These are phyloP conservation scores for Tricholoma sp. DNA, from an alignment of 768 basidiomycete species.

Conservation along the genomic window DNA sequence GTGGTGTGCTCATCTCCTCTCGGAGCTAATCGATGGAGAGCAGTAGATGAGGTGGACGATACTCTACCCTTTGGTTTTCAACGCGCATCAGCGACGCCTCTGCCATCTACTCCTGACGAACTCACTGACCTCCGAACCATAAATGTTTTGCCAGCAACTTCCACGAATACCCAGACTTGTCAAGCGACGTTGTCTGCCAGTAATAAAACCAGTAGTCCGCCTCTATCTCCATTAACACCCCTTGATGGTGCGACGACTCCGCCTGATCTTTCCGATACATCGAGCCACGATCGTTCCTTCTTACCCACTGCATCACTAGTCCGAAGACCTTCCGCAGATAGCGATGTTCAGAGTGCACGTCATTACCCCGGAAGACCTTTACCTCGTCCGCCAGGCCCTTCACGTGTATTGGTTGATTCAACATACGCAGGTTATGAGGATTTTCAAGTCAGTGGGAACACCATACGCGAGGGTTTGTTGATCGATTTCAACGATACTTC, in stretches of 20 bases:
- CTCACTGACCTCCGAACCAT: not conserved
- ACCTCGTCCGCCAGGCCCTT: slow-evolving; percentile 35
- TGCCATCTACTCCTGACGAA: slow-evolving; percentile 33
- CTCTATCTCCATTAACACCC: not conserved
- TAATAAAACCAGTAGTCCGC: not conserved
- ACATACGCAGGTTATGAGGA: slow-evolving; percentile 27
- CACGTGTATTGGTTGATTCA: slow-evolving; percentile 27
- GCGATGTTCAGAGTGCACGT: slow-evolving; percentile 23
- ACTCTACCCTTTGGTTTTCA: slow-evolving; percentile 22
- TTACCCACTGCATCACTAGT: not conserved
- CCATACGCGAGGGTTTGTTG: slow-evolving; percentile 45
- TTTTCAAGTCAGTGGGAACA: slow-evolving; percentile 8
- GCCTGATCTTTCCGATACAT: not conserved
- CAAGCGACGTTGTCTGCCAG: not conserved
- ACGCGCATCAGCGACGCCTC: slow-evolving; percentile 29
- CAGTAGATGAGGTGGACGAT: slow-evolving; percentile 5
- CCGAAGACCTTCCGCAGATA: slow-evolving; percentile 11
- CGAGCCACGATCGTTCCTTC: slow-evolving; percentile 5
- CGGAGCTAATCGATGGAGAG: slow-evolving; percentile 18
- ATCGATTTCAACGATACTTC: slow-evolving; percentile 49
- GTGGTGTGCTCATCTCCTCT: slow-evolving; percentile 23
- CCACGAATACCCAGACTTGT: not conserved
- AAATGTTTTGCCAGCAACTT: not conserved
- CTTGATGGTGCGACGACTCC: not conserved
- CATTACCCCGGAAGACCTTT: slow-evolving; percentile 56